A percentile compares a stretch with the other conserved stretches of the same genome.
phyloP scores from a whole-genome alignment of 345 rosid species.

The Erucastrum elatum region DNA sequence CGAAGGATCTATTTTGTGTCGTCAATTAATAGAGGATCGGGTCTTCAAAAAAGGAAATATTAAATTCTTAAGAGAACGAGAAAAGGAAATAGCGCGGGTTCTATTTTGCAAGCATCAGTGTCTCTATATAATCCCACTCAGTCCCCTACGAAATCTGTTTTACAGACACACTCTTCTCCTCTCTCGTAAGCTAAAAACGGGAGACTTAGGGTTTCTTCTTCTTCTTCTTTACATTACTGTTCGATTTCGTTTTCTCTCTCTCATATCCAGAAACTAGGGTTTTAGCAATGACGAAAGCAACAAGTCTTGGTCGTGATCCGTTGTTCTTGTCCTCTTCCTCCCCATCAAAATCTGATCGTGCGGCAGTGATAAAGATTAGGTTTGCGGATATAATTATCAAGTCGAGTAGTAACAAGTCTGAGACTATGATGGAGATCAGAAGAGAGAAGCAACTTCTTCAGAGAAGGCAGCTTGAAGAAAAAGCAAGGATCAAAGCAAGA shows the following conservation, averaged over 20 bases:
- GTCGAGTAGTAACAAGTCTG: neutral
- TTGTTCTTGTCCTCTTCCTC: neutral
- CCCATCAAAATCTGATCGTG: neutral
- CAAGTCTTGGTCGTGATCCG: neutral
- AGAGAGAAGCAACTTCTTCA: neutral
- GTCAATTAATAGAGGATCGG: too few relatives aligned
- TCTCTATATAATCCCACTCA: too few relatives aligned
- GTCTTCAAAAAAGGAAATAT: too few relatives aligned
- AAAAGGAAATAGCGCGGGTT: too few relatives aligned
- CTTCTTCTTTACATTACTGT: neutral
- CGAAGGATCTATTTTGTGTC: too few relatives aligned
- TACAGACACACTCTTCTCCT: neutral
- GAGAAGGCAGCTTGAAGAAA: neutral
- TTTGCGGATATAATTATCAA: neutral
- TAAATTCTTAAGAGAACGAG: too few relatives aligned
- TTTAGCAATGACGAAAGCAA: neutral
- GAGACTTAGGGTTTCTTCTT: neutral
- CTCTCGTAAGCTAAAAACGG: neutral
- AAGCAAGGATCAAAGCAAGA: neutral
- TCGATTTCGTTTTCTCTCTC: neutral
- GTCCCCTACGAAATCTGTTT: too few relatives aligned
- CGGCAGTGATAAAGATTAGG: neutral
- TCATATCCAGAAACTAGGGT: neutral
- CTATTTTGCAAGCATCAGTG: too few relatives aligned
- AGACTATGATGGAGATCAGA: neutral